Conservation (phyloP, 345 rosid genomes). For the Pistacia vera region DNA sequence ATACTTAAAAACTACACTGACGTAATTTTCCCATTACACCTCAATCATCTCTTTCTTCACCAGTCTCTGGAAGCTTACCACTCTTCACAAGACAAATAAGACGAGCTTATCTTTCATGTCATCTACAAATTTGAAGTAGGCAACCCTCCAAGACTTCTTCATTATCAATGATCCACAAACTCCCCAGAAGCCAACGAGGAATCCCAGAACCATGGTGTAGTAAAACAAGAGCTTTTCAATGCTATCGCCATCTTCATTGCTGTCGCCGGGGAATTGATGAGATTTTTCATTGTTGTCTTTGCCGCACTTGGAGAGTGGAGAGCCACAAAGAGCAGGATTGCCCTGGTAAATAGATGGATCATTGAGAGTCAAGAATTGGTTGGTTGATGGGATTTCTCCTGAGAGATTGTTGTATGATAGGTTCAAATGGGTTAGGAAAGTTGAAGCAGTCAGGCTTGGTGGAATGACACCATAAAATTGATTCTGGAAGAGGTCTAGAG, state of each 20-base stretch:
- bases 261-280: not conserved
- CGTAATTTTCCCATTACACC: too few relatives aligned
- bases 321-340: conserved; percentile 21
- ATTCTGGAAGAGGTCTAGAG: conserved; percentile 35
- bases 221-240: conserved; percentile 16
- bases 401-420: conserved; percentile 33
- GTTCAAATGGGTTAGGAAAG: conserved; percentile 21
- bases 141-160: conserved; percentile 16
- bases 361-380: conserved; percentile 21
- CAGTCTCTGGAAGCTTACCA: too few relatives aligned
- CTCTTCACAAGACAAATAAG: too few relatives aligned
- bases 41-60: too few relatives aligned
- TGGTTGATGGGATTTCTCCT: conserved; percentile 28
- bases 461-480: conserved; percentile 31
- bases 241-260: not conserved
- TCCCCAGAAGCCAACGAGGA: conserved; percentile 11
- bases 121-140: conserved; percentile 10
- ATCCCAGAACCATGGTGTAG: not conserved
- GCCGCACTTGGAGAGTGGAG: conserved; percentile 11
- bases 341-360: conserved; percentile 25
- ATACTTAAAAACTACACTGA: too few relatives aligned
- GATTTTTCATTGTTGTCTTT: not conserved
- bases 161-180: conserved; percentile 10
- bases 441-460: conserved; percentile 18
- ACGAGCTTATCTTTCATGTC: not conserved